Conservation (phyloP, 1,139 yeast genomes). For the Candida labiduridarum region DNA sequence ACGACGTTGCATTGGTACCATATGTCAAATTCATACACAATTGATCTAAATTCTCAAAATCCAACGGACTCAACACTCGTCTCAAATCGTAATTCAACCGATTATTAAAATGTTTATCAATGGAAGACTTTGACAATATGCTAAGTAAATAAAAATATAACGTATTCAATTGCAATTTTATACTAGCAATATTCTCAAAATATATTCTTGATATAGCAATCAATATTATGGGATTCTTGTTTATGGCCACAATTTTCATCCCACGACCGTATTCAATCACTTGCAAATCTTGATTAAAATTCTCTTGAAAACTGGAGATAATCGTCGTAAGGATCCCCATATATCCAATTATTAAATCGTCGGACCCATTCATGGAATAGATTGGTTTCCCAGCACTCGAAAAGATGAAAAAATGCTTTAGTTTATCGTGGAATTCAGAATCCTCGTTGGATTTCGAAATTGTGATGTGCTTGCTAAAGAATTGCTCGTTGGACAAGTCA, state of each 20-base stretch:
- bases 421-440: constrained; percentile 41
- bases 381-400: constrained; percentile 94
- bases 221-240: constrained; percentile 69
- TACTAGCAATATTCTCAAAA: constrained; percentile 29
- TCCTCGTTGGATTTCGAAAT: constrained; percentile 26
- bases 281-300: constrained; percentile 32
- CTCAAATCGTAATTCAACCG: constrained; percentile 84
- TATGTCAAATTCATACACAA: constrained; percentile 57
- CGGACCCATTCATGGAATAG: constrained; percentile 77
- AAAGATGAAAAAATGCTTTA: constrained; percentile 78
- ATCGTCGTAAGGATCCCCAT: constrained; percentile 75
- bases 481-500: constrained; percentile 14
- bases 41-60: constrained; percentile 64
- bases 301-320: constrained; percentile 59
- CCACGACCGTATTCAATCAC: constrained; percentile 31
- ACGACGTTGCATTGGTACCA: constrained; percentile 20
- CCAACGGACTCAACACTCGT: constrained; percentile 69
- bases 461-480: constrained; percentile 19
- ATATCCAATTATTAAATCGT: constrained; percentile 69
- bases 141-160: constrained; percentile 79
- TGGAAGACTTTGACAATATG: constrained; percentile 75
- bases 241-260: constrained; percentile 60
- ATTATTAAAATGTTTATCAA: constrained; percentile 65
- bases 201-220: constrained; percentile 66
- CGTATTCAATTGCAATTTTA: constrained; percentile 69